Conservation (phyloP, 2,329 filamentous ascomycete species). For the Parastagonospora nodorum region DNA sequence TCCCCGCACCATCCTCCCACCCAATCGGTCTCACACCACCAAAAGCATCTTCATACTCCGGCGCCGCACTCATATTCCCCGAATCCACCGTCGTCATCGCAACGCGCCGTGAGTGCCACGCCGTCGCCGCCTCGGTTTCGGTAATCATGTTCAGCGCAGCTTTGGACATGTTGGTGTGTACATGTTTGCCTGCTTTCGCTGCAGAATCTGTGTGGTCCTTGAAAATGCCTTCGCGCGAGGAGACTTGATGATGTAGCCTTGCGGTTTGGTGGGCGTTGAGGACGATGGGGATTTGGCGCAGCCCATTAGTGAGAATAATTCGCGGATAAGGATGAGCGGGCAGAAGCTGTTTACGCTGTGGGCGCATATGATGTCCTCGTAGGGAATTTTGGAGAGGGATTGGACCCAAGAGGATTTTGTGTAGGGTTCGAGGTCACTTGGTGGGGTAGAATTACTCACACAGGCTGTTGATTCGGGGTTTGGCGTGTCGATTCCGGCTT, state of each 20-base stretch:
- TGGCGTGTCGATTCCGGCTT: not conserved
- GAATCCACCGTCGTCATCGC: constrained; percentile 18
- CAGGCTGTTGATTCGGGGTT: not conserved
- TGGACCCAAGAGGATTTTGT: constrained; percentile 17
- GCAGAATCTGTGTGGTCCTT: constrained; percentile 5
- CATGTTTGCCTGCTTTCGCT: constrained; percentile 13
- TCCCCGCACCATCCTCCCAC: constrained; percentile 16
- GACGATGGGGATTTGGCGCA: not conserved
- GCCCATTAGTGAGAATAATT: constrained; percentile 15
- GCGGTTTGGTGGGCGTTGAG: constrained; percentile 1
- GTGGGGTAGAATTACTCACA: not conserved
- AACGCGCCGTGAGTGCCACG: constrained; percentile 6
- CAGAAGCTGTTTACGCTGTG: constrained; percentile 20
- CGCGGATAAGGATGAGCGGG: constrained; percentile 16
- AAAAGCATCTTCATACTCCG: constrained; percentile 12
- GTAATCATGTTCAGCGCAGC: constrained; percentile 21
- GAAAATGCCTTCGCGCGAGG: constrained; percentile 21
- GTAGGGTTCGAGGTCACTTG: constrained; percentile 4
- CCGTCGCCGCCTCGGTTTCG: constrained; percentile 13
- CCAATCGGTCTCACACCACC: constrained; percentile 13
- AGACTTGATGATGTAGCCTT: constrained; percentile 20
- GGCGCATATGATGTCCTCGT: constrained; percentile 19
- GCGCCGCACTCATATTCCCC: constrained; percentile 19
- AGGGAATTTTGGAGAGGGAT: constrained; percentile 15
- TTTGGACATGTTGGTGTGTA: constrained; percentile 22